A percentile compares a stretch with the other conserved stretches of the same genome.
These are phyloP conservation scores for Iberis pinnata DNA, from an alignment of 345 rosid species.

Conservation along the genomic window DNA sequence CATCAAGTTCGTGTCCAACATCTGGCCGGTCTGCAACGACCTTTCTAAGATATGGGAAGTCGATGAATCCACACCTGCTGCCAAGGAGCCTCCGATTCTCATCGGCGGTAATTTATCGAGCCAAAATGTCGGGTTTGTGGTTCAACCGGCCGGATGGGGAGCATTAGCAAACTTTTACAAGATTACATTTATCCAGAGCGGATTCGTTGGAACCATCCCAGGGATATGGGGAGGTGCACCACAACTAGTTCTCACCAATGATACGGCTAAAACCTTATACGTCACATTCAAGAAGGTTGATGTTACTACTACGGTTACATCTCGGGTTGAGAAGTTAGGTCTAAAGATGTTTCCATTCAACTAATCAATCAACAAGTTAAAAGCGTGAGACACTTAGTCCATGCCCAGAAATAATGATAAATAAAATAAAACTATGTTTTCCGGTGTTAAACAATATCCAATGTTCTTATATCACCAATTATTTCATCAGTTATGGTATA, in stretches of 20 bases:
- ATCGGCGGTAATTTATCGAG: neutral
- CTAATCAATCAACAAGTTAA: slow-evolving; percentile 1
- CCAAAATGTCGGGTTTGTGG: neutral
- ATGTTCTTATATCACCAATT: too few relatives aligned
- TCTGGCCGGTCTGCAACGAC: slow-evolving; percentile 1
- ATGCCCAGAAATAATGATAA: slow-evolving; percentile 16
- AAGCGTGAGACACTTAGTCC: slow-evolving; percentile 16
- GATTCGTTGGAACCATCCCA: slow-evolving; percentile 4
- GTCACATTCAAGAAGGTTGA: slow-evolving; percentile 3
- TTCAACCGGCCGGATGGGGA: neutral
- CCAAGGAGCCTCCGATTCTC: neutral
- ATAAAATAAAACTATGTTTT: too few relatives aligned
- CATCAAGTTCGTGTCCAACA: slow-evolving; percentile 6
- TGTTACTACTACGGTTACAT: neutral
- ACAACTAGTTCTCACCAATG: slow-evolving; percentile 13
- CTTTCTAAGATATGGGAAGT: slow-evolving; percentile 14
- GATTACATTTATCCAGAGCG: neutral
- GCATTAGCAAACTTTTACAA: slow-evolving; percentile 11
- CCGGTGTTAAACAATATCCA: too few relatives aligned
- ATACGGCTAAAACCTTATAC: neutral
- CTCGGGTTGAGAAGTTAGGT: slow-evolving; percentile 10
- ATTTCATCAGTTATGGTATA: too few relatives aligned
- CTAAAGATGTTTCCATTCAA: slow-evolving; percentile 18
- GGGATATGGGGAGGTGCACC: neutral
- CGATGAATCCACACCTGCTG: neutral